These are phyloP conservation scores for Melocanna baccifera DNA, from an alignment of 176 grass and related monocot species.

Conservation along the genomic window DNA sequence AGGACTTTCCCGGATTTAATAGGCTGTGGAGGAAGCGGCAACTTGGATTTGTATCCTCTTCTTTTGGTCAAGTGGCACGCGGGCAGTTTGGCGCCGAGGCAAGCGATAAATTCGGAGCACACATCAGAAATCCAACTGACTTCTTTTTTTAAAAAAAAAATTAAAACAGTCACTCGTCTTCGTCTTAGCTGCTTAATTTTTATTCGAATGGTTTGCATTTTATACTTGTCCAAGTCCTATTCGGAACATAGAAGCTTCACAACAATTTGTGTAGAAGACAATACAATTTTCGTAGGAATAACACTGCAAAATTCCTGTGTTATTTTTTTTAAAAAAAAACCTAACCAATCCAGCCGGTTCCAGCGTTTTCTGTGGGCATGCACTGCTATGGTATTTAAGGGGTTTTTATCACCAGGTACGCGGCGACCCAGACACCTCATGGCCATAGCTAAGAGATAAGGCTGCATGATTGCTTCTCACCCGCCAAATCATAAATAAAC, in stretches of 20 bases:
- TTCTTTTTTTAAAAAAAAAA: neutral
- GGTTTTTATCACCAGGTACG: neutral
- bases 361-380: neutral
- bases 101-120: neutral
- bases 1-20: neutral
- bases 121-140: neutral
- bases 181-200: neutral
- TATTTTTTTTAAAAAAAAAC: neutral
- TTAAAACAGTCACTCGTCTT: neutral
- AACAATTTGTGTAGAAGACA: too few species aligned
- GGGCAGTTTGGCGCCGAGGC: neutral
- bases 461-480: constrained; percentile 11
- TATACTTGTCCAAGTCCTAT: neutral
- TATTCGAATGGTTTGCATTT: neutral
- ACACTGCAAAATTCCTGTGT: neutral
- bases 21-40: neutral
- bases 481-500: neutral
- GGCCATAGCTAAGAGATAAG: neutral
- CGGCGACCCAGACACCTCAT: neutral
- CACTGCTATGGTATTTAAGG: neutral
- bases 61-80: neutral
- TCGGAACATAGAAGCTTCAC: neutral
- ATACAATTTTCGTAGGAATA: neutral
- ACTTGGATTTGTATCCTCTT: neutral
- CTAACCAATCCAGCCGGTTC: neutral